Evolutionary conservation across 257 asterid genomes (phyloP).

Genomic region (Solanum arcanum): DNA sequence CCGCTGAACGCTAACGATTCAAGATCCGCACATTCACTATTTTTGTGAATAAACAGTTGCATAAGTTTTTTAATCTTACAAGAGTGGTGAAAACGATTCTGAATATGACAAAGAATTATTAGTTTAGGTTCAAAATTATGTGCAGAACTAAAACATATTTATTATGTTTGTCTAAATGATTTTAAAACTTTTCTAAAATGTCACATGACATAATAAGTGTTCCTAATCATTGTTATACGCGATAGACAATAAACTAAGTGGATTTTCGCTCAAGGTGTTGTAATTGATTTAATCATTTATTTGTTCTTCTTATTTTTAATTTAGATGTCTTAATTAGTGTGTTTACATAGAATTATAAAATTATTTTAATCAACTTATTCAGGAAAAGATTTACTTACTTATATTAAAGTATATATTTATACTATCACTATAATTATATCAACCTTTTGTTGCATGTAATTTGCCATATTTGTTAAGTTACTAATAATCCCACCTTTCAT

Average conservation of each 20-base stretch:
- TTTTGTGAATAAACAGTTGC: no score
- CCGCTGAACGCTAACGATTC: background rate
- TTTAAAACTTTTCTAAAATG: background rate
- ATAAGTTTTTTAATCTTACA: no score
- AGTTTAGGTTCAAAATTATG: background rate
- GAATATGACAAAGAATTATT: background rate
- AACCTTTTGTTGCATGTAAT: background rate
- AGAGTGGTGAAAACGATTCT: background rate
- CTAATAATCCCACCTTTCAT: background rate
- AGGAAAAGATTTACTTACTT: background rate
- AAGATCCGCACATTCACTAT: background rate
- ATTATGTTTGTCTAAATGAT: background rate
- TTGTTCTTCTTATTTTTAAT: background rate
- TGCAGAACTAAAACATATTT: background rate
- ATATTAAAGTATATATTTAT: background rate
- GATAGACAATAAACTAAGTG: background rate
- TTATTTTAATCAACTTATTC: background rate
- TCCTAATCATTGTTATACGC: background rate
- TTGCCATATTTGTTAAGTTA: background rate
- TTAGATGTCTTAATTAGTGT: background rate
- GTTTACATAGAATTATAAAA: no score
- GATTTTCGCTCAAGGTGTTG: background rate
- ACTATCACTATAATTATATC: background rate
- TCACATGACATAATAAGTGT: background rate
- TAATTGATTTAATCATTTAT: background rate